A percentile compares a stretch with the other conserved stretches of the same genome.
Conservation (phyloP, 1,139 yeast genomes). For the Candida labiduridarum region DNA sequence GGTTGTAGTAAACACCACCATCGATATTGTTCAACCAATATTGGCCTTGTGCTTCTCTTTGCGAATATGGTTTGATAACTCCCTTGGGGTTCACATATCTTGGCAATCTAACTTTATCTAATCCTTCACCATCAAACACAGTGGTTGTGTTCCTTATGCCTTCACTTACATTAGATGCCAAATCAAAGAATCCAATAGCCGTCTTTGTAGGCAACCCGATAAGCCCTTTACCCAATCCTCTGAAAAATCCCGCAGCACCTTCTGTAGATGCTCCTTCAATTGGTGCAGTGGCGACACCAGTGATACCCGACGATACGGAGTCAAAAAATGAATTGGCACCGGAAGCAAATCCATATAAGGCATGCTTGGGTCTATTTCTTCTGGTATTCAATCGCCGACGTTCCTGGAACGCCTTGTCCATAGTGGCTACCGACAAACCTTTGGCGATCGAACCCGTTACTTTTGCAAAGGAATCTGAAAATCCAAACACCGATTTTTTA, state of each 20-base stretch:
- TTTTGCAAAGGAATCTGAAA: slow-evolving; percentile 90
- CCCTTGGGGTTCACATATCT: slow-evolving; percentile 72
- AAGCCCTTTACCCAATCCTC: slow-evolving; percentile 92
- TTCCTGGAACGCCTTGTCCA: slow-evolving; percentile 85
- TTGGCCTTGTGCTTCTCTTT: slow-evolving; percentile 91
- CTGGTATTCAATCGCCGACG: slow-evolving; percentile 72
- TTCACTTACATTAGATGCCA: slow-evolving; percentile 91
- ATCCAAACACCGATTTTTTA: slow-evolving; percentile 92
- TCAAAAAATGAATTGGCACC: slow-evolving; percentile 92
- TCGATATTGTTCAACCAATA: slow-evolving; percentile 84
- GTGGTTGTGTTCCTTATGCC: slow-evolving; percentile 94
- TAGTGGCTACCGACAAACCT: slow-evolving; percentile 87
- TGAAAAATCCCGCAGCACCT: slow-evolving; percentile 90
- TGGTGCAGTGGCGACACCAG: slow-evolving; percentile 91
- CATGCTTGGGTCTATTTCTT: slow-evolving; percentile 82
- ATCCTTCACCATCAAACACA: slow-evolving; percentile 78
- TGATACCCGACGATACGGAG: slow-evolving; percentile 82
- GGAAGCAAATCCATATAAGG: slow-evolving; percentile 79
- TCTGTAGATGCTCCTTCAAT: slow-evolving; percentile 82
- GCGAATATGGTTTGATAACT: slow-evolving; percentile 72
- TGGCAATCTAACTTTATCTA: slow-evolving; percentile 82
- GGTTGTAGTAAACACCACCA: slow-evolving; percentile 75
- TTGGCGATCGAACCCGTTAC: slow-evolving; percentile 94
- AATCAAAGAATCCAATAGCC: slow-evolving; percentile 90
- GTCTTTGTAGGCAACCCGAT: slow-evolving; percentile 96